phyloP scores from a whole-genome alignment of 306 rosid species.

The Rosa rugosa region DNA sequence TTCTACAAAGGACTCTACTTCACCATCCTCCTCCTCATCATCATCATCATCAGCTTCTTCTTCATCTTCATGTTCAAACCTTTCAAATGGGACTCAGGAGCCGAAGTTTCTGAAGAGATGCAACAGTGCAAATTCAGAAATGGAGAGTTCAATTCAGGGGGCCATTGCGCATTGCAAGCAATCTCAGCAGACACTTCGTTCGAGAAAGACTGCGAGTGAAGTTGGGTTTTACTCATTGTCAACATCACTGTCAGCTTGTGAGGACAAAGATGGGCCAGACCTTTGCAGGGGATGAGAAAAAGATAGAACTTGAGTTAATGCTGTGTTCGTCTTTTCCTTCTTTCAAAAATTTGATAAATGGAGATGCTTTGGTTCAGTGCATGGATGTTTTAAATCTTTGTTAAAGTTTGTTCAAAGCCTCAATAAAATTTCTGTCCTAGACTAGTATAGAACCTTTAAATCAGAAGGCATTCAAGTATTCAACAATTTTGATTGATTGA shows the following conservation, averaged over 20 bases:
- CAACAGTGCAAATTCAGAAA: constrained; percentile 73
- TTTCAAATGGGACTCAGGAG: constrained; percentile 43
- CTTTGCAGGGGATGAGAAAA: constrained; percentile 52
- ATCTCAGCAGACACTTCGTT: constrained; percentile 57
- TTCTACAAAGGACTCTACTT: constrained; percentile 46
- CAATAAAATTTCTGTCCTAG: background rate
- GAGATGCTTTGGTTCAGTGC: constrained; percentile 21
- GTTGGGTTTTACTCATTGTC: constrained; percentile 56
- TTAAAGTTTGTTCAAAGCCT: constrained; percentile 15
- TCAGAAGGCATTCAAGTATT: constrained; percentile 15
- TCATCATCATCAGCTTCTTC: constrained; percentile 38
- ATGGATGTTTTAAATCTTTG: constrained; percentile 28
- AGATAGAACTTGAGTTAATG: constrained; percentile 8
- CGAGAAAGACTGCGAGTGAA: constrained; percentile 49
- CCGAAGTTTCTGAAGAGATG: constrained; percentile 66
- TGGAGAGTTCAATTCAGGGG: constrained; percentile 88
- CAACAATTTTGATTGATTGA: constrained; percentile 11
- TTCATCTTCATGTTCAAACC: constrained; percentile 56
- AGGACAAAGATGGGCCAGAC: constrained; percentile 51
- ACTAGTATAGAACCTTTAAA: constrained; percentile 5
- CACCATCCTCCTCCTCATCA: constrained; percentile 22
- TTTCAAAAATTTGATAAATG: constrained; percentile 28
- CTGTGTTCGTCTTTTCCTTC: constrained; percentile 15
- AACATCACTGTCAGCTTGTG: constrained; percentile 48
- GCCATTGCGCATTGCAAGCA: constrained; percentile 97